Base-by-base conservation (phyloP, 192 early-diverging fungal genomes). In the Powellomyces hirtus region DNA sequence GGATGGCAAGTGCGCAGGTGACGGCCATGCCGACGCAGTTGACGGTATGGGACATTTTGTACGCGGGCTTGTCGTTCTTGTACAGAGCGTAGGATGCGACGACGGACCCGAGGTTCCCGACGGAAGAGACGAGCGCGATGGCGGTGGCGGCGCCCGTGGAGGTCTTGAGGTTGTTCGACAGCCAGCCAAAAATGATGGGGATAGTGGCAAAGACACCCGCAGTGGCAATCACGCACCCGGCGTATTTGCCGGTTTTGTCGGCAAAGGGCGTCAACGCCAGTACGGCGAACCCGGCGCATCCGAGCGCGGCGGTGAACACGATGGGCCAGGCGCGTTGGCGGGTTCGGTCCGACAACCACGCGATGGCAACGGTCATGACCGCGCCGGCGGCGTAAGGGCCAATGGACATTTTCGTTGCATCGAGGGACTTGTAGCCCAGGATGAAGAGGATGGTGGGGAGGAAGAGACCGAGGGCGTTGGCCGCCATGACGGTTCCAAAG, bases 341-440 rank as follows among this genome's bases (percentile, higher is more conserved):
- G 8, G 40, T 42, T 8, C 40, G 40, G 56, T 76, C 73, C 7
- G 74, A 73, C 26, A 29, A 53, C 56, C 33, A 77, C 1, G 37
- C 37, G 16, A 58, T 20, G 16, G 49, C 53, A 11, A 76, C 20
- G 24, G 63, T 66, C n/a, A 66, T 16, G 11, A 75, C 27, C 20
- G 33, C 59, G n/a, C 64, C 75, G 11, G 62, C 27, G 33, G 58
- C 31, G 63, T 66, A 77, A 18, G 75, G 75, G 29, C 45, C 33
- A 1, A 73, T 44, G n/a, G 75, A 77, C 46, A 76, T 51, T 18
- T 53, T 31, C 35, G 72, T 75, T 16, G 75, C 77, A 22, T 71
- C 66, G 3, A 76, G 49, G 46, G 67, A 62, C 42, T 59, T 59
- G 59, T 63, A 79, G 16, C 80, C 77, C 58, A 85, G 75, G 26